phyloP scores from a whole-genome alignment of 495 filamentous ascomycete genomes.

The Lindgomyces ingoldianus region DNA sequence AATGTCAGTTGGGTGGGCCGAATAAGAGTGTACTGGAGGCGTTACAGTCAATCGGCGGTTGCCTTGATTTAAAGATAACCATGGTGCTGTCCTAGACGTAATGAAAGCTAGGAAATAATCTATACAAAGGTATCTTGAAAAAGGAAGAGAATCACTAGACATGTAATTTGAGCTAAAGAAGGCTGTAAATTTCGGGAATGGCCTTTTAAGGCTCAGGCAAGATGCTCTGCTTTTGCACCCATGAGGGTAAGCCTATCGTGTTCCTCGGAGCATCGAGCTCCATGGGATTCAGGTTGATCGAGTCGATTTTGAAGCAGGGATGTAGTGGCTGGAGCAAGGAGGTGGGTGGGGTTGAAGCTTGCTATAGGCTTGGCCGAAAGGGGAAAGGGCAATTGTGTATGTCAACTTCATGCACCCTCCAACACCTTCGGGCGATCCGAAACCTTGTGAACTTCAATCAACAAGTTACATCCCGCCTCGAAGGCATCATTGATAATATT shows the following conservation, averaged over 20 bases:
- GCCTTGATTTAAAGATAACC: conserved; percentile 47
- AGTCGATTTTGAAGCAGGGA: conserved; percentile 30
- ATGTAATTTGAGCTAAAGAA: neutral
- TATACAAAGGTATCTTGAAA: neutral
- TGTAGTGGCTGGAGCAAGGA: conserved; percentile 1
- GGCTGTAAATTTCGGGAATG: neutral
- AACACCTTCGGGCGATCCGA: neutral
- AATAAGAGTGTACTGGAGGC: neutral
- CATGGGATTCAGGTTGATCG: conserved; percentile 19
- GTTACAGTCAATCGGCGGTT: conserved; percentile 46
- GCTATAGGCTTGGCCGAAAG: neutral
- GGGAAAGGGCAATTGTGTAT: conserved; percentile 1
- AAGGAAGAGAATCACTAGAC: neutral
- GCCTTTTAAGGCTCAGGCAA: neutral
- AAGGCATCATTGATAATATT: too few species aligned
- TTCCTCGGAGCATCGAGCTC: conserved; percentile 9
- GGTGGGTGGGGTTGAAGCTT: conserved; percentile 10
- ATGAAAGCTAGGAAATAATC: neutral
- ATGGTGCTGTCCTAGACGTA: conserved; percentile 5
- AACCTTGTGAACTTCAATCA: neutral
- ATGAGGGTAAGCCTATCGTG: neutral
- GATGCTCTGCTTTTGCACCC: neutral
- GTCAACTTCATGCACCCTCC: neutral
- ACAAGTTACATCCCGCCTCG: neutral
- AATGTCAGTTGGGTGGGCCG: conserved; percentile 5